A percentile compares a stretch with the other conserved stretches of the same genome.
phyloP scores from a whole-genome alignment of 768 basidiomycete genomes.

The Leccinum subgranulosum region DNA sequence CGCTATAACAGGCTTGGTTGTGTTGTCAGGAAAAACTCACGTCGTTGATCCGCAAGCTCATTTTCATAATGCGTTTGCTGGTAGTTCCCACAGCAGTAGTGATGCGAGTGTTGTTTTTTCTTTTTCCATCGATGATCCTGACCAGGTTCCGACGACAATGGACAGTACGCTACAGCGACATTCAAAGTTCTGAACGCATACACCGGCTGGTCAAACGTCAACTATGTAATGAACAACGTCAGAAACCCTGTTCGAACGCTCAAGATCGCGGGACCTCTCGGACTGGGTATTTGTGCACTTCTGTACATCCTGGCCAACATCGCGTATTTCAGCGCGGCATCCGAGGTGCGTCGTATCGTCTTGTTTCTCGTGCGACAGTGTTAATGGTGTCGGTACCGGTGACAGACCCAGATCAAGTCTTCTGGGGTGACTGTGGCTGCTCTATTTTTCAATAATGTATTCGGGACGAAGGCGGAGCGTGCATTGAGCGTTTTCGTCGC shows the following conservation, averaged over 20 bases:
- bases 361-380: not conserved
- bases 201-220: constrained; percentile 50
- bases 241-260: constrained; percentile 58
- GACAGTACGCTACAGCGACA: constrained; percentile 56
- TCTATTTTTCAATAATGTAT: constrained; percentile 58
- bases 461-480: constrained; percentile 49
- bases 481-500: constrained; percentile 58
- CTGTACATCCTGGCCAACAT: constrained; percentile 57
- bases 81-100: constrained; percentile 51
- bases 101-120: constrained; percentile 29
- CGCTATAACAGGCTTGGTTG: constrained; percentile 57
- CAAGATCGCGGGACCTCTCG: constrained; percentile 59
- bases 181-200: constrained; percentile 55
- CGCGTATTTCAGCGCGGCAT: constrained; percentile 48
- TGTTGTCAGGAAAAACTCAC: constrained; percentile 54
- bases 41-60: constrained; percentile 54
- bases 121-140: not conserved
- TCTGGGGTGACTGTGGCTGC: constrained; percentile 57
- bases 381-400: not conserved
- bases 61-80: constrained; percentile 56
- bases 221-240: constrained; percentile 49
- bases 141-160: not conserved
- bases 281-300: constrained; percentile 48
- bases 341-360: constrained; percentile 11
- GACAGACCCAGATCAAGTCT: constrained; percentile 42